Base-by-base conservation (phyloP, 2,329 filamentous ascomycete genomes). In the Teratosphaeria viscida region DNA sequence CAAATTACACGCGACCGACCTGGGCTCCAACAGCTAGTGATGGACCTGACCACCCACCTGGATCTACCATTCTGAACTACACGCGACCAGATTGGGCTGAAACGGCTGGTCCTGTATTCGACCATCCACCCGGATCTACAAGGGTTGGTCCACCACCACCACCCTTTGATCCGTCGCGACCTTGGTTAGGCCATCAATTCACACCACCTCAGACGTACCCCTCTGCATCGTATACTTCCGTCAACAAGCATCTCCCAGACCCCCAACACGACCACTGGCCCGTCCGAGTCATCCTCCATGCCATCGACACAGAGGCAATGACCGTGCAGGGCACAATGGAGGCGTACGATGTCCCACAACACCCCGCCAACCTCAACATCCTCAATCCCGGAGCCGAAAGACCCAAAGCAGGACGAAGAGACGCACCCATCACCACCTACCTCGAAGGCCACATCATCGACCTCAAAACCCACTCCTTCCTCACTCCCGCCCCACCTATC, bases 401-500 rank as follows among this genome's bases (percentile, higher is more conserved):
- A 43, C 66, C 67, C 37, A 69, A 67, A 62, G 66, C 67, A 67
- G 66, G 76, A 70, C 61, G 76, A 70, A 64, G 76, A 70, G 76
- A 80, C 61, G 78, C 78, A 59, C 76, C 78, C 8, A 87, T 87
- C 59, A 82, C 82, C 16, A 87, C 84, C 2, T 87, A 84, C 67
- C 77, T 87, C 53, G 85, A 87, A 75, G 85, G 85, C 58, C 85
- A 88, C 68, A 86, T 88, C 61, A 81, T 88, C 62, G 85, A 88
- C 68, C 83, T 81, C 65, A 70, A 69, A 52, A 75, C 71, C 4
- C 74, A 80, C 68, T 77, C 74, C 55, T 75, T 88, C 64, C 74
- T 81, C 56, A 82, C 80, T 11, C 71, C 71, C 29, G n/a, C 10
- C 71, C 77, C 55, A 16, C 57, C 62, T 61, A 32, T 57, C 63